Percentiles rank a stretch among this genome's conserved stretches.
phyloP scores from a whole-genome alignment of 495 filamentous ascomycete species.

The Aspergillus conjunctus region DNA sequence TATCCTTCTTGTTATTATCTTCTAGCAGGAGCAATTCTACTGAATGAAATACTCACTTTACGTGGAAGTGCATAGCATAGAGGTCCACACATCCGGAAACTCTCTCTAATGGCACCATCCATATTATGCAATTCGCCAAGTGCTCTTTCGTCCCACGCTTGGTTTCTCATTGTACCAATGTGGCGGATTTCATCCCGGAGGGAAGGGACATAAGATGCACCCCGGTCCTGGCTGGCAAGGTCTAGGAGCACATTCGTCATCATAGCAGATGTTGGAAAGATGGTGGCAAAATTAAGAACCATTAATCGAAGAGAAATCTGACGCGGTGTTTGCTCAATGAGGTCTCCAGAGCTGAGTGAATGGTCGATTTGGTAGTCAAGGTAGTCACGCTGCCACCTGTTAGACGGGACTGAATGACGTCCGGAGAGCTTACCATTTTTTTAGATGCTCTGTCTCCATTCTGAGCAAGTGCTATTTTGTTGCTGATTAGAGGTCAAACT shows the following conservation, averaged over 20 bases:
- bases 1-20: slow-evolving; percentile 3
- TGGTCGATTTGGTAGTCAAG: slow-evolving; percentile 2
- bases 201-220: background rate
- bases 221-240: background rate
- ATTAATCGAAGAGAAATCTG: slow-evolving; percentile 4
- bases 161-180: background rate
- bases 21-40: background rate
- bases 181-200: background rate
- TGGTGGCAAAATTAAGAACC: slow-evolving; percentile 2
- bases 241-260: background rate
- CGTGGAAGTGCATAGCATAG: slow-evolving; percentile 6
- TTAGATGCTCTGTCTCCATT: background rate
- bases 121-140: slow-evolving; percentile 2
- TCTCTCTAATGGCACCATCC: slow-evolving; percentile 2
- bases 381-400: background rate
- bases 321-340: slow-evolving; percentile 1
- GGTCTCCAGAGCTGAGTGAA: slow-evolving; percentile 1
- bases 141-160: background rate
- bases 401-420: background rate
- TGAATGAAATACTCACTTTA: background rate
- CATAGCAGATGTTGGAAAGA: slow-evolving; percentile 5
- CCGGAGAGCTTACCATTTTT: background rate
- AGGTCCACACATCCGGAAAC: slow-evolving; percentile 3
- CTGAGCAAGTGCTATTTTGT: background rate
- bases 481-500: slow-evolving; percentile 2